phyloP scores from a whole-genome alignment of 2,329 filamentous ascomycete species.

The Cryoendolithus antarcticus region DNA sequence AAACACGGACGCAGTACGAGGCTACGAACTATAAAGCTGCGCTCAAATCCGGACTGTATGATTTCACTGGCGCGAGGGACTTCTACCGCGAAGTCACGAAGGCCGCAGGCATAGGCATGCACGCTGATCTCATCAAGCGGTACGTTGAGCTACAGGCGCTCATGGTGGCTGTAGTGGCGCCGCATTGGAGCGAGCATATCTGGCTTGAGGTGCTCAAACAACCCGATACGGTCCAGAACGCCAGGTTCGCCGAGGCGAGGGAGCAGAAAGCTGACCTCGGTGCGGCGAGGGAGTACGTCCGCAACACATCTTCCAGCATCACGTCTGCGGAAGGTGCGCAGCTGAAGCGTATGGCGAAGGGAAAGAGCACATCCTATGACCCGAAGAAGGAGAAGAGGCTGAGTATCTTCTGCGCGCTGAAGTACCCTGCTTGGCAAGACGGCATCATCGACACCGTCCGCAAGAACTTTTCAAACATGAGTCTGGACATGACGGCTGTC shows the following conservation, averaged over 20 bases:
- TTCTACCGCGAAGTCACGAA: conserved; percentile 77
- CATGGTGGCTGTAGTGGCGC: conserved; percentile 70
- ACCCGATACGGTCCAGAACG: conserved; percentile 63
- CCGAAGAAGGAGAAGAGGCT: conserved; percentile 86
- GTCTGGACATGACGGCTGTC: conserved; percentile 68
- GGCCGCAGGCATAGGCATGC: conserved; percentile 71
- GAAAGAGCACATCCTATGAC: conserved; percentile 74
- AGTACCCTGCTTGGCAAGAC: conserved; percentile 82
- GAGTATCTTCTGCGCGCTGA: conserved; percentile 67
- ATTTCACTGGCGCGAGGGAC: conserved; percentile 78
- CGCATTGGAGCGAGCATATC: conserved; percentile 89
- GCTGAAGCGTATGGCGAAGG: conserved; percentile 84
- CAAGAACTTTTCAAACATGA: conserved; percentile 52
- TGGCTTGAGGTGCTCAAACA: conserved; percentile 84
- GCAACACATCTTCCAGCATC: conserved; percentile 61
- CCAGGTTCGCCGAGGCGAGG: conserved; percentile 59
- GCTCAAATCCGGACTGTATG: conserved; percentile 75
- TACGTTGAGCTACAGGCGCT: conserved; percentile 83
- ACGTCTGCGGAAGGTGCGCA: conserved; percentile 73
- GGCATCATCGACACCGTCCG: conserved; percentile 74
- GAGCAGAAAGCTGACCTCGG: conserved; percentile 54
- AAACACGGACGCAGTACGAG: conserved; percentile 67
- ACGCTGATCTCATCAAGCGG: conserved; percentile 62
- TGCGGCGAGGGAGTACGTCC: conserved; percentile 73
- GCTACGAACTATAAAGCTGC: conserved; percentile 72